These are phyloP conservation scores for Sanghuangporus weigelae DNA, from an alignment of 1,284 basidiomycete species.

Conservation along the genomic window DNA sequence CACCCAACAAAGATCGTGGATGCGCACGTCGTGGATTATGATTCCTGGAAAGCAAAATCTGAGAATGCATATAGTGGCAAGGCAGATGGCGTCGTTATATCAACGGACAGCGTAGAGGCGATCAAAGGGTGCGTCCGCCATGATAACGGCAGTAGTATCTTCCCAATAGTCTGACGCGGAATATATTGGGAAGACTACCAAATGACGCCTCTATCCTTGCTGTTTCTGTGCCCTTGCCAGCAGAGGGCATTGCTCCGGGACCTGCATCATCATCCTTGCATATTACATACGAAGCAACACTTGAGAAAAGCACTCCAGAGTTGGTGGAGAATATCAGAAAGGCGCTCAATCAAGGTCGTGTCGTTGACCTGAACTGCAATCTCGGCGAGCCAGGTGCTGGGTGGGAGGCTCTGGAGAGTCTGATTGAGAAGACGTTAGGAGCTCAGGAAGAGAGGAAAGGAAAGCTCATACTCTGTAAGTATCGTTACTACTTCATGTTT, in stretches of 20 bases:
- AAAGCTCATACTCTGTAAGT: slow-evolving; percentile 73
- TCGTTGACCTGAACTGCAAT: slow-evolving; percentile 55
- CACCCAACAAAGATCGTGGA: slow-evolving; percentile 63
- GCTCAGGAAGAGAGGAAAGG: slow-evolving; percentile 30
- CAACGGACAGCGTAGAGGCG: slow-evolving; percentile 31
- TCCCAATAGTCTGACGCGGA: neutral
- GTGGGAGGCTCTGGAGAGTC: slow-evolving; percentile 72
- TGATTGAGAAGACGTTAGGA: slow-evolving; percentile 59
- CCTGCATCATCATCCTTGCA: slow-evolving; percentile 35
- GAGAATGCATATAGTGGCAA: slow-evolving; percentile 41
- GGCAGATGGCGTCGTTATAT: slow-evolving; percentile 48
- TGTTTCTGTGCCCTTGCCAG: slow-evolving; percentile 50
- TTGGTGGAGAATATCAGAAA: slow-evolving; percentile 51
- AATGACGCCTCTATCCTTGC: slow-evolving; percentile 43
- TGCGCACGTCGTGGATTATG: slow-evolving; percentile 46
- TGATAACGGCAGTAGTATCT: neutral
- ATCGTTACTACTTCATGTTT: slow-evolving; percentile 6
- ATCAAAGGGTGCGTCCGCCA: slow-evolving; percentile 21
- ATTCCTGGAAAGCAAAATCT: slow-evolving; percentile 49
- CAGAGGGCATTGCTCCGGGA: slow-evolving; percentile 40
- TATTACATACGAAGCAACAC: slow-evolving; percentile 52
- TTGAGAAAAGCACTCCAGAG: slow-evolving; percentile 41
- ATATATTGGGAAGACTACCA: slow-evolving; percentile 20
- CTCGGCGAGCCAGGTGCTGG: slow-evolving; percentile 45
- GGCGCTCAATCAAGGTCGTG: slow-evolving; percentile 55